Evolutionary conservation across 352 stramenopile species (phyloP), one percentile per base, ranked within the genome.

Genomic region (Globisporangium cylindrosporum): DNA sequence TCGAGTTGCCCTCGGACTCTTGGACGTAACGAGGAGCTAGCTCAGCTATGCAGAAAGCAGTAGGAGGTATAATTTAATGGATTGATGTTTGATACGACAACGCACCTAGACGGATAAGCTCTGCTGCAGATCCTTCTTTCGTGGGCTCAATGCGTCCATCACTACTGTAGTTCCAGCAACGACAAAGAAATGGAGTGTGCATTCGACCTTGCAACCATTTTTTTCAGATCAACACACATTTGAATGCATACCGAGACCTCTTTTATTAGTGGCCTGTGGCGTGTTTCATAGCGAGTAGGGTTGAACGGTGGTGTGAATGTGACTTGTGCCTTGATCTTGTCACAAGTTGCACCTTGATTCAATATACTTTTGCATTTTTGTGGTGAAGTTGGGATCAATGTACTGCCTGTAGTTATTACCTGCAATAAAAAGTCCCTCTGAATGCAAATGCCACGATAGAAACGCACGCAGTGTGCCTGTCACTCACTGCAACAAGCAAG

Each of bases 401-500:
- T 49, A 49, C 41, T 49, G 41, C 2, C 7, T n/a, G 1, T 9
- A 49, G 41, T 49, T 49, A 49, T 10, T n/a, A 9, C 3, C n/a
- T 22, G 41, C 41, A 9, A 49, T n/a, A 25, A 55, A 54, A 27
- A 55, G 48, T 24, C 20, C 8, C 9, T 22, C 7, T 25, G 48
- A 24, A 27, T 25, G 20, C 49, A 27, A n/a, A 55, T 55, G 48
- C n/a, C 18, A 25, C 36, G 46, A 54, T 55, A 55, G 48, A 55
- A 55, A 55, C 48, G 48, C 48, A 22, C 29, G 29, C 4, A 22
- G 18, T 51, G 43, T 12, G 43, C 18, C 18, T 51, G 3, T 56
- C 49, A 56, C 10, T 29, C 49, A 56, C 49, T 56, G 49, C 49
- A 56, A 56, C 32, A 38, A 38, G 32, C 48, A 55, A 55, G 48